Conservation (phyloP, 495 filamentous ascomycete genomes). For the Pseudomonodictys pantanalensis region DNA sequence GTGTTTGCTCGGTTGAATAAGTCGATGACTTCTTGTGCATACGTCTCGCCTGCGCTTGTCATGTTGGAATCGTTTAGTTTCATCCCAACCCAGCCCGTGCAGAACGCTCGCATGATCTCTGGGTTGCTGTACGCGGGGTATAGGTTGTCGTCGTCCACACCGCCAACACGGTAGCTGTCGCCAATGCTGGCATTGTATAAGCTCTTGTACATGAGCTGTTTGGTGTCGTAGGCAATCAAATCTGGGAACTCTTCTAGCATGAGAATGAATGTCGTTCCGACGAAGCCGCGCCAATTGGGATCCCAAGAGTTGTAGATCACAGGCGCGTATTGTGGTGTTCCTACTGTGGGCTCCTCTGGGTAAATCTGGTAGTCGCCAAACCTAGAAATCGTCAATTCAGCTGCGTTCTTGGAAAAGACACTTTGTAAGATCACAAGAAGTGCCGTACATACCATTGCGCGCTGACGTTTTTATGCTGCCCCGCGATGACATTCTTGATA, state of each 20-base stretch:
- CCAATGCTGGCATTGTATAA: constrained; percentile 22
- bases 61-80: constrained; percentile 17
- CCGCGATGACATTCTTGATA: constrained; percentile 15
- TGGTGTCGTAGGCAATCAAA: constrained; percentile 9
- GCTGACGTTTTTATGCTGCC: constrained; percentile 15
- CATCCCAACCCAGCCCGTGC: constrained; percentile 13
- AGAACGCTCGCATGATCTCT: constrained; percentile 19
- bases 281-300: constrained; percentile 22
- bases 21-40: constrained; percentile 14
- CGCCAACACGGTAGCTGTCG: constrained; percentile 22
- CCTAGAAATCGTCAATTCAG: background rate
- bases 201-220: constrained; percentile 13
- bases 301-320: constrained; percentile 25
- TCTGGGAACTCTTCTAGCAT: constrained; percentile 21
- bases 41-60: constrained; percentile 14
- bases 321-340: constrained; percentile 15
- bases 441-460: constrained; percentile 7
- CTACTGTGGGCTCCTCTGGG: constrained; percentile 21
- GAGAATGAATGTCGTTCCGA: constrained; percentile 17
- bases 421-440: background rate
- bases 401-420: background rate
- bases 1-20: constrained; percentile 18
- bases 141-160: constrained; percentile 18
- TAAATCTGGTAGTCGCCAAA: constrained; percentile 24
- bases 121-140: constrained; percentile 27